A percentile compares a stretch with the other conserved stretches of the same genome.
Evolutionary conservation across 106 monocot species (phyloP).

Genomic region (Dendrobium huoshanense): DNA sequence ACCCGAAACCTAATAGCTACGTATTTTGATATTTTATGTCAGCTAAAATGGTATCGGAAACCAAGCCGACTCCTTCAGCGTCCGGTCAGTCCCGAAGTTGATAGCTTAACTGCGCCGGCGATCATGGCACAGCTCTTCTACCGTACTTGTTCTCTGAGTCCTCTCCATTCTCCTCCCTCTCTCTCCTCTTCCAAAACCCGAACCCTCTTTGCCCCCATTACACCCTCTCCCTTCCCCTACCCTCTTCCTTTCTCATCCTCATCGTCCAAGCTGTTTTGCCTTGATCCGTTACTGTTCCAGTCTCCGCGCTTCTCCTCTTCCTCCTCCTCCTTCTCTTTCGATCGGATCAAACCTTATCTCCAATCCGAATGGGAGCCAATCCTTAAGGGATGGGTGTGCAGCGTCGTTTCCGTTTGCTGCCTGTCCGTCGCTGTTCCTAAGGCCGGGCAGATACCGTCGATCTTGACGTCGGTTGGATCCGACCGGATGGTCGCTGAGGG

Average conservation of each 20-base stretch:
- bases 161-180: not conserved
- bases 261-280: not conserved
- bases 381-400: conserved; percentile 16
- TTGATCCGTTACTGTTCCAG: not conserved
- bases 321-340: conserved; percentile 9
- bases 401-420: conserved; percentile 11
- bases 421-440: conserved; percentile 14
- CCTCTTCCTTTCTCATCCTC: not conserved
- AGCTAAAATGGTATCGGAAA: no score
- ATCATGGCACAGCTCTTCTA: not conserved
- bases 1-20: no score
- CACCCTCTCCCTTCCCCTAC: not conserved
- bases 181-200: not conserved
- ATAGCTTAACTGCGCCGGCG: not conserved
- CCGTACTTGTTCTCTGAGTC: not conserved
- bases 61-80: no score
- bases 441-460: conserved; percentile 5
- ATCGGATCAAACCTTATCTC: conserved; percentile 9
- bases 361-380: conserved; percentile 16
- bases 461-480: not conserved
- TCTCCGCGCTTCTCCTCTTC: not conserved
- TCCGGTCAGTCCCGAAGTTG: not conserved
- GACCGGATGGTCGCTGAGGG: not conserved
- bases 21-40: no score
- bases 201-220: not conserved